A percentile compares a stretch with the other conserved stretches of the same genome.
phyloP scores from a whole-genome alignment of 129 eudicot genomes.

The Centaurea solstitialis region DNA sequence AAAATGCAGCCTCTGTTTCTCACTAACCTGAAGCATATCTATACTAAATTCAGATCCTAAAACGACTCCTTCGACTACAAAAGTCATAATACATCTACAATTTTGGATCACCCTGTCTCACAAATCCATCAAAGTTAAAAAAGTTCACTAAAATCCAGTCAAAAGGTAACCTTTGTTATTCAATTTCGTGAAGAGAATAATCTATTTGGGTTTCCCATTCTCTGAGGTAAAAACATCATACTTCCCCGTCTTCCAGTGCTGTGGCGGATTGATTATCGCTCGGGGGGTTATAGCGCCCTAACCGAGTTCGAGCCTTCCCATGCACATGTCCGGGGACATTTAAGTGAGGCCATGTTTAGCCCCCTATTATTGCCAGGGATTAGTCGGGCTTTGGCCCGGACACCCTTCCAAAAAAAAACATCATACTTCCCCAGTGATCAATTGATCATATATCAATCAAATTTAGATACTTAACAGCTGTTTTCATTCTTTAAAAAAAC shows the following conservation, averaged over 20 bases:
- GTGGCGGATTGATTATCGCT: no score
- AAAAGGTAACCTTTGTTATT: not conserved
- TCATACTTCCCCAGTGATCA: not conserved
- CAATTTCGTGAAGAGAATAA: not conserved
- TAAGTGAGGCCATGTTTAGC: no score
- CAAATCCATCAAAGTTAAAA: not conserved
- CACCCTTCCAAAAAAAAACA: no score
- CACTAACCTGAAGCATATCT: not conserved
- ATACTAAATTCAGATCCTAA: not conserved
- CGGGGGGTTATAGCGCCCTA: no score
- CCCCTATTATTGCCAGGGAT: no score
- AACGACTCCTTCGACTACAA: not conserved
- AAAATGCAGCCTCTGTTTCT: not conserved
- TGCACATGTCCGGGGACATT: no score
- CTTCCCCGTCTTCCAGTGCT: no score
- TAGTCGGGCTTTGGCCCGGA: no score
- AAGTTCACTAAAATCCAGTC: not conserved
- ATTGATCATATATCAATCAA: not conserved
- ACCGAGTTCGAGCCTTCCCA: no score
- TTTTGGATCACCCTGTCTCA: not conserved
- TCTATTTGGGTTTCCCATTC: not conserved
- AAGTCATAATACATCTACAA: not conserved
- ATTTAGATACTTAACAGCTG: not conserved
- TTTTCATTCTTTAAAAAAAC: not conserved
- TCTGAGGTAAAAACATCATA: not conserved